Evolutionary conservation across 345 rosid genomes (phyloP), one percentile per base, ranked within the genome.

Genomic region (Heritiera littoralis): DNA sequence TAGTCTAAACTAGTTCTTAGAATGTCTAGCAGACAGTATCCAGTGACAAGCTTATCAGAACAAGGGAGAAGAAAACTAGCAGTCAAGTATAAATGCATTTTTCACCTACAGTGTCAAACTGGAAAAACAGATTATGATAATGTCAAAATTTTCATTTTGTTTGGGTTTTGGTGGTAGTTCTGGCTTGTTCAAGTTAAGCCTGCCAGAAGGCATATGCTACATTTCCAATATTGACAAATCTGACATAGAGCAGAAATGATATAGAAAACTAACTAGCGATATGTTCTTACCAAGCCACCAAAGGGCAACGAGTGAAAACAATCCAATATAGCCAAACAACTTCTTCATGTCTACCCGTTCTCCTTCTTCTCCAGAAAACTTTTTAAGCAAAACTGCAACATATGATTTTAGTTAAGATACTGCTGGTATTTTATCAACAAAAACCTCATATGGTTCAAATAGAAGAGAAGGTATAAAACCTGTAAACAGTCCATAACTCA

Each of bases 261-360:
- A 65, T 6, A 5, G 20, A 7, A 32, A 64, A 65, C 4, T 14
- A 65, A 35, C 38, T 6, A 65, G 20, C 11, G 15, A 14, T 35
- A 15, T 15, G 18, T 7, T 7, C 45, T 65, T 65, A 65, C 66
- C 87, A 30, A 86, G 81, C 89, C 90, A 87, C 90, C 90, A 89
- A 48, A 84, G 79, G 60, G 80, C 67, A 30, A 74, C 43, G 11
- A 89, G 78, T 0, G 80, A 73, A 78, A 86, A 83, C 17, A 89
- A 73, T 78, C 92, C 89, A 17, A 86, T 83, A 41, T 74, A 87
- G 13, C 92, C 90, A 40, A 80, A 81, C 30, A 89, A 35, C 83
- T 86, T 89, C 54, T 87, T 86, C 83, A 87, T 49, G 75, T 89
- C 92, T 30, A 89, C 66, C 76, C 58, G 84, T 46, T 83, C 84